Base-by-base conservation (phyloP, 139 green algal genomes). In the Haematococcus lacustris region DNA sequence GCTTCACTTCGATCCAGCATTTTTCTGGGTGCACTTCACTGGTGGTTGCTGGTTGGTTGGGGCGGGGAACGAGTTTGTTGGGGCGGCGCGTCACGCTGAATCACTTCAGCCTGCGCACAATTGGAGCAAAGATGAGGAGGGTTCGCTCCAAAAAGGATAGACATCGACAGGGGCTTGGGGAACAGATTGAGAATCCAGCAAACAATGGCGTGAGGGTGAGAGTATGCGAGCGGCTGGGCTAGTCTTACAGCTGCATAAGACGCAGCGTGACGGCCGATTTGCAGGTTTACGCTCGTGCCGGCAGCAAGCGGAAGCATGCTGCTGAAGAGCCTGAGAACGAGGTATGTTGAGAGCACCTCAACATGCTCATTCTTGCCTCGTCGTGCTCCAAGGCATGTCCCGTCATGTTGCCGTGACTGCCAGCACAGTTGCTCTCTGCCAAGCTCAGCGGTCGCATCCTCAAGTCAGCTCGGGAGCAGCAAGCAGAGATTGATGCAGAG, bases 401-500 rank as follows among this genome's bases (percentile, higher is more conserved):
- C 39, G 38, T 61, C 38, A 17, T 32, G 23, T 39, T 64, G 47
- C 47, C 47, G 21, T 57, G 21, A 6, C 4, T n/a, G 53, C 68
- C 37, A 23, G 21, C 51, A 57, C 68, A 57, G 25, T 32, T 67
- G 33, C 68, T 40, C 38, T 60, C 47, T 34, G 81, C 75, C 2
- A 81, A 82, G 35, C 43, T 94, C 35, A 92, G 79, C 26, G 73
- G 74, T 39, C 83, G 85, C 41, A 94, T 98, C 62, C 76, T 98
- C 38, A 78, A 84, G 43, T 85, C 91, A 67, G 92, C 93, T 1
- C 81, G 82, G 0, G 77, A 81, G 64, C 93, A 98, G 82, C 91
- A 94, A 77, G 76, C 90, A 61, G 93, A 98, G 63, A 17, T 98
- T 13, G 89, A 94, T 26, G 86, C 76, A 25, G 91, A 88, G 37